Percentiles rank a stretch among this genome's conserved stretches.
phyloP scores from a whole-genome alignment of 352 stramenopile species.

The Hyaloperonospora arabidopsidis region DNA sequence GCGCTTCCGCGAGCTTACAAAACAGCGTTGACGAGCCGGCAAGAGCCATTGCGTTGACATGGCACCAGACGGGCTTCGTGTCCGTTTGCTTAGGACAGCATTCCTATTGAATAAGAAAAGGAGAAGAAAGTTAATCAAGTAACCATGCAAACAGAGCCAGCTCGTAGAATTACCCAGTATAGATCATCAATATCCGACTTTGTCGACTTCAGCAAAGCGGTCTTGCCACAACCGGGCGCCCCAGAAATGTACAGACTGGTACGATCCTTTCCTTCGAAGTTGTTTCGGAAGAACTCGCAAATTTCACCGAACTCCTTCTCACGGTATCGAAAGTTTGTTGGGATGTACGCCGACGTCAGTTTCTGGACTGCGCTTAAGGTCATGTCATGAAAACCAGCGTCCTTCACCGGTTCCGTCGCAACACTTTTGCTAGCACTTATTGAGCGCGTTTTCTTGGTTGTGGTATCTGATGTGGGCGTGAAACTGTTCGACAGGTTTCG shows the following conservation, averaged over 20 bases:
- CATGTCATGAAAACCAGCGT: slow-evolving; percentile 9
- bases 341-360: slow-evolving; percentile 43
- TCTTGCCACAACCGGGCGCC: slow-evolving; percentile 71
- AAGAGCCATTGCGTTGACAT: slow-evolving; percentile 73
- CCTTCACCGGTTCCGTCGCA: slow-evolving; percentile 9
- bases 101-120: slow-evolving; percentile 21
- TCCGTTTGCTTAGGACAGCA: slow-evolving; percentile 19
- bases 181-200: slow-evolving; percentile 41
- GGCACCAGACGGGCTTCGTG: slow-evolving; percentile 39
- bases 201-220: slow-evolving; percentile 54
- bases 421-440: slow-evolving; percentile 1
- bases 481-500: slow-evolving; percentile 49
- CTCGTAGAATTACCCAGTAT: slow-evolving; percentile 32
- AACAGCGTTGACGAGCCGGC: slow-evolving; percentile 42
- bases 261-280: slow-evolving; percentile 41
- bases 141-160: too few species aligned
- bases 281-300: slow-evolving; percentile 45
- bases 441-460: slow-evolving; percentile 15
- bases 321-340: slow-evolving; percentile 43
- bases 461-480: slow-evolving; percentile 47
- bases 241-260: slow-evolving; percentile 76
- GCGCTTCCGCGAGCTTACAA: slow-evolving; percentile 42
- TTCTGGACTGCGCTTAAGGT: slow-evolving; percentile 37
- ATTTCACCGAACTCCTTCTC: slow-evolving; percentile 52
- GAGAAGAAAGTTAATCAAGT: slow-evolving; percentile 3